Percentiles rank a stretch among this genome's conserved stretches.
These are phyloP conservation scores for Basidiobolus heterosporus DNA, from an alignment of 371 early-diverging fungal genomes.

Conservation along the genomic window DNA sequence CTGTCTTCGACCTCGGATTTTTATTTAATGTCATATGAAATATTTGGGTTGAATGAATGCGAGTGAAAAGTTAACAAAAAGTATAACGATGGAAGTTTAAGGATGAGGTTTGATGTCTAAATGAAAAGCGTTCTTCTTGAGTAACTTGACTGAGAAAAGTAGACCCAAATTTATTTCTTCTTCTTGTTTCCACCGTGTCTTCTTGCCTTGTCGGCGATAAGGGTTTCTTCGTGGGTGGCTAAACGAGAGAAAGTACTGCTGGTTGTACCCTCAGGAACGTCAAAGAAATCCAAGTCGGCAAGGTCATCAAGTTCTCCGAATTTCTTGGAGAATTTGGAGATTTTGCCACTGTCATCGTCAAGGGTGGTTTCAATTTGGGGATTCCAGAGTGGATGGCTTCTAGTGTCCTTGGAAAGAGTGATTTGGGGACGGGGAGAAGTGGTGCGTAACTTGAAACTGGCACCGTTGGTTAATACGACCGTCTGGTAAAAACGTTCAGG, in stretches of 20 bases:
- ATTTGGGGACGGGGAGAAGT: slow-evolving; percentile 73
- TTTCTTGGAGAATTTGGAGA: slow-evolving; percentile 55
- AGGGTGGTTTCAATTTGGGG: slow-evolving; percentile 24
- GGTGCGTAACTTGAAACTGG: slow-evolving; percentile 63
- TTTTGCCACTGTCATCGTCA: slow-evolving; percentile 51
- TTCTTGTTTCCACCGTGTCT: too few species aligned
- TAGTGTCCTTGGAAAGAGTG: slow-evolving; percentile 75
- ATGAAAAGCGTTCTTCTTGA: too few species aligned
- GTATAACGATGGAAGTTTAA: too few species aligned
- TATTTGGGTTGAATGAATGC: too few species aligned
- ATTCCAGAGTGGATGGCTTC: slow-evolving; percentile 89
- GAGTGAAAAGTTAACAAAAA: too few species aligned
- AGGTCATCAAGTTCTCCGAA: slow-evolving; percentile 51
- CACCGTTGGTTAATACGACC: slow-evolving; percentile 76
- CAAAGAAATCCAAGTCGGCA: slow-evolving; percentile 6
- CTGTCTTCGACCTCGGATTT: too few species aligned
- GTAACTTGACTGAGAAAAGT: too few species aligned
- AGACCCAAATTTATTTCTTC: too few species aligned
- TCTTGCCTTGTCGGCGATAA: too few species aligned
- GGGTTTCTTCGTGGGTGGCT: too few species aligned
- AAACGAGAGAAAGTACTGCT: not conserved
- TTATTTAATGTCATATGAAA: too few species aligned
- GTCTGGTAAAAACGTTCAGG: slow-evolving; percentile 68
- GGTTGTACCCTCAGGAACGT: not conserved
- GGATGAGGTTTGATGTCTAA: too few species aligned